These are phyloP conservation scores for Phaffomyces antillensis DNA, from an alignment of 805 yeast species.

Conservation along the genomic window DNA sequence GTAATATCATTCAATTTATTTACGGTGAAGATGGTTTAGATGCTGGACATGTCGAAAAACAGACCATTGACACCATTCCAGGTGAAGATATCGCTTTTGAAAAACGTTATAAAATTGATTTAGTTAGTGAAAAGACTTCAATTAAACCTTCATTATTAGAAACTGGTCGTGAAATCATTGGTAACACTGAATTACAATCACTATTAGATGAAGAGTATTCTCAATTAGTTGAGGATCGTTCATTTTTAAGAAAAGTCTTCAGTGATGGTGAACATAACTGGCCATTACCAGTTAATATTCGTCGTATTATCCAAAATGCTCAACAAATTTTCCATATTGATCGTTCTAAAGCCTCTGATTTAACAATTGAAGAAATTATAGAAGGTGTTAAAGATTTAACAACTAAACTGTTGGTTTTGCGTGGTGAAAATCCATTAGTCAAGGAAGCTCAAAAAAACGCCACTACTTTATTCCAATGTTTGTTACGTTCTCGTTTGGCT, in stretches of 20 bases:
- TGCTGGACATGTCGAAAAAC: constrained; percentile 96
- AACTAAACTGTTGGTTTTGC: constrained; percentile 61
- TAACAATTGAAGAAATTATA: constrained; percentile 78
- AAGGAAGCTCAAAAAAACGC: constrained; percentile 92
- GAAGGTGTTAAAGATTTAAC: constrained; percentile 63
- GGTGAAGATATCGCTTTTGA: constrained; percentile 84
- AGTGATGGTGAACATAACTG: constrained; percentile 91
- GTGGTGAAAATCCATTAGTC: constrained; percentile 71
- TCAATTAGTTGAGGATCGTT: constrained; percentile 73
- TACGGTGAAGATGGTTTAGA: constrained; percentile 99
- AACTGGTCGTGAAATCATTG: constrained; percentile 83
- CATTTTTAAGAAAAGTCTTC: constrained; percentile 75
- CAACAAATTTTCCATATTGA: constrained; percentile 96
- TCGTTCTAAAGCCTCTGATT: constrained; percentile 81
- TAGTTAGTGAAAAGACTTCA: constrained; percentile 60
- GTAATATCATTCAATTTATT: constrained; percentile 91
- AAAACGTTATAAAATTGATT: constrained; percentile 76
- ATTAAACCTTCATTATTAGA: constrained; percentile 72
- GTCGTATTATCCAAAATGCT: constrained; percentile 94
- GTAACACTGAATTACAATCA: constrained; percentile 79
- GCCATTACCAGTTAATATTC: constrained; percentile 96
- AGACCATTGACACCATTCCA: constrained; percentile 90
- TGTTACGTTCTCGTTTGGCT: constrained; percentile 88
- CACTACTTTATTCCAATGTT: constrained; percentile 79
- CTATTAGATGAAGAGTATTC: constrained; percentile 77